Evolutionary conservation across 192 early-diverging fungal genomes (phyloP).

Genomic region (Kickxella alabastrina): DNA sequence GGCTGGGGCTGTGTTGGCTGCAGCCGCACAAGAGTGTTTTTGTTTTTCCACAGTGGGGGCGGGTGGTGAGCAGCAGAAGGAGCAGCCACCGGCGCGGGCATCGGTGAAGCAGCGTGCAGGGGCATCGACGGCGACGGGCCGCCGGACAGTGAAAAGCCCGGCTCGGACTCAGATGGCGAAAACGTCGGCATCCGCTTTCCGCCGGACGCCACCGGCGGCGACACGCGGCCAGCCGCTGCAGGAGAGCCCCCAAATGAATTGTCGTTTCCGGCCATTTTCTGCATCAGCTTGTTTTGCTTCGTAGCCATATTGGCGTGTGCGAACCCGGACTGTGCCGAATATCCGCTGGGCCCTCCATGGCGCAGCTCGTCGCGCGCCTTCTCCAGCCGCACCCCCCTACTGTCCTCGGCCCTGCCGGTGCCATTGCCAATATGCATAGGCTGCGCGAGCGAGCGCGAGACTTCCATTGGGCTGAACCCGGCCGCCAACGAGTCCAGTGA

Average conservation of each 20-base stretch:
- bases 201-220: no score
- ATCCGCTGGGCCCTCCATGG: neutral
- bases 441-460: constrained; percentile 1
- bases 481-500: constrained; percentile 22
- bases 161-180: constrained; percentile 12
- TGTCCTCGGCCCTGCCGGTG: neutral
- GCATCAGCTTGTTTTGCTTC: constrained; percentile 22
- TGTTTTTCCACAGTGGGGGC: no score
- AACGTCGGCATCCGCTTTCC: constrained; percentile 5
- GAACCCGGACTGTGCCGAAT: neutral
- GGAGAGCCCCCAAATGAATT: no score
- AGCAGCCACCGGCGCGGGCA: neutral
- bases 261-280: constrained; percentile 9
- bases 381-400: constrained; percentile 9
- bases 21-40: constrained; percentile 1
- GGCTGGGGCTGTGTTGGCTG: no score
- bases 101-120: constrained; percentile 6
- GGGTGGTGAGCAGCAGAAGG: neutral
- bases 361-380: constrained; percentile 22
- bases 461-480: constrained; percentile 28
- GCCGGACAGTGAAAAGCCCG: constrained; percentile 4
- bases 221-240: no score
- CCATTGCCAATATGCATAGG: neutral
- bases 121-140: constrained; percentile 12
- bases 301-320: constrained; percentile 8